phyloP scores from a whole-genome alignment of 768 basidiomycete species.

The Sarcodon sp. region DNA sequence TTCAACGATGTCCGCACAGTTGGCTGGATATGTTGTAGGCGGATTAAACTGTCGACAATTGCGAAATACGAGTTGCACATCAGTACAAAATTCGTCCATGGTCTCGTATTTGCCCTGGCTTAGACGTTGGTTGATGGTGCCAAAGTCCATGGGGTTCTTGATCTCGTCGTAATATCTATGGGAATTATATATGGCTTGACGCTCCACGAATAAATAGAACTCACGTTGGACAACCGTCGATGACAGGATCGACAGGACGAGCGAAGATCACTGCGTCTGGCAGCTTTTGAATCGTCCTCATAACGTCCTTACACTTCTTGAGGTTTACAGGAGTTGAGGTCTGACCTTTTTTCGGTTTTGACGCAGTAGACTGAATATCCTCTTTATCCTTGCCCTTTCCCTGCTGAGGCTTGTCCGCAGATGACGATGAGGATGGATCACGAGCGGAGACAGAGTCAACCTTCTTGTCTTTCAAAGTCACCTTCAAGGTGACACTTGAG shows the following conservation, averaged over 20 bases:
- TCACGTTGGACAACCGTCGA: slow-evolving; percentile 86
- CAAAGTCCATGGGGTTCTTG: slow-evolving; percentile 85
- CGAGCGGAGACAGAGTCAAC: slow-evolving; percentile 2
- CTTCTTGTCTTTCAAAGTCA: slow-evolving; percentile 1
- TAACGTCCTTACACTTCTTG: slow-evolving; percentile 69
- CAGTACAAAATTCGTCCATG: slow-evolving; percentile 74
- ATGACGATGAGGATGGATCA: slow-evolving; percentile 12
- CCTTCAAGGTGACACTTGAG: slow-evolving; percentile 1
- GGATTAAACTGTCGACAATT: slow-evolving; percentile 95
- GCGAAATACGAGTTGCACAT: slow-evolving; percentile 70
- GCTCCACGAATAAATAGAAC: slow-evolving; percentile 14
- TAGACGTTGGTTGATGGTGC: slow-evolving; percentile 64
- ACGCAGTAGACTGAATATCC: slow-evolving; percentile 15
- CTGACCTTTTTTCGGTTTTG: slow-evolving; percentile 24
- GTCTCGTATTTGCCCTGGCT: slow-evolving; percentile 53
- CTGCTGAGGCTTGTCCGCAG: slow-evolving; percentile 37
- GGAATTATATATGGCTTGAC: background rate
- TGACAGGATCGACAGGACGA: slow-evolving; percentile 71
- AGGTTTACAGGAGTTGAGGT: slow-evolving; percentile 48
- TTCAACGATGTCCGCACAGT: slow-evolving; percentile 65
- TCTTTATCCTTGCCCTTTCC: slow-evolving; percentile 64
- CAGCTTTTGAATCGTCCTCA: slow-evolving; percentile 45
- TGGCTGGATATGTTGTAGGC: slow-evolving; percentile 58
- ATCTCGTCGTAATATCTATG: slow-evolving; percentile 87
- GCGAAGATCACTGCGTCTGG: slow-evolving; percentile 65